A percentile compares a stretch with the other conserved stretches of the same genome.
These are phyloP conservation scores for Coniochaeta sp. DNA, from an alignment of 2,329 filamentous ascomycete genomes.

Conservation along the genomic window DNA sequence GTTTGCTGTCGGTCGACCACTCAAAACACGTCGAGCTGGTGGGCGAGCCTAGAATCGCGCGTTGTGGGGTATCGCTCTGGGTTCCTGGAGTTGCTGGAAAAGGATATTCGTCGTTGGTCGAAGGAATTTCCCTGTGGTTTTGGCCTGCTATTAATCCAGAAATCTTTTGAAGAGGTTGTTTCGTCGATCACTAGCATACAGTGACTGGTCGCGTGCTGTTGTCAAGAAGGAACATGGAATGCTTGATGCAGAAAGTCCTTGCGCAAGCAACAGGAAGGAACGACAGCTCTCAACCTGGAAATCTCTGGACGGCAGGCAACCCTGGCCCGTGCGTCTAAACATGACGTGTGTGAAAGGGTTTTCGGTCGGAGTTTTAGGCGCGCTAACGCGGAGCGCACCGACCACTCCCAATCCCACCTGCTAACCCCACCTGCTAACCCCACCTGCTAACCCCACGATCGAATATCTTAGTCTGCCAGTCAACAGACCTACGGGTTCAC, in stretches of 20 bases:
- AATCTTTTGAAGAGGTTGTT: neutral
- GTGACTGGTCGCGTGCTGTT: neutral
- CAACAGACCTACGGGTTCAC: too few species aligned
- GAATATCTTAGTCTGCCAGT: too few species aligned
- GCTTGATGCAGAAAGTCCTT: too few species aligned
- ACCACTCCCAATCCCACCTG: neutral
- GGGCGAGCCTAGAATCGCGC: neutral
- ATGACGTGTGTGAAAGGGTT: neutral
- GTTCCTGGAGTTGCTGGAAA: neutral
- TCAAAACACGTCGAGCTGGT: neutral
- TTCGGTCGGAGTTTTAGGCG: neutral
- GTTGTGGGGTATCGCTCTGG: neutral
- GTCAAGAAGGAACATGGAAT: neutral
- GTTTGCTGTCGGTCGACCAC: neutral
- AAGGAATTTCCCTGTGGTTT: neutral
- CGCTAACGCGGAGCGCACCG: neutral
- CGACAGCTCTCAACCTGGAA: too few species aligned
- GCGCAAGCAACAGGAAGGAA: neutral
- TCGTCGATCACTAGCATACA: neutral
- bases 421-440: too few species aligned
- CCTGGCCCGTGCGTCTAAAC: neutral
- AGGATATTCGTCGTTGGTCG: neutral
- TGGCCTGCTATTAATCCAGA: neutral
- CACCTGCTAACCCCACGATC: too few species aligned
- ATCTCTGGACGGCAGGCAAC: neutral